A percentile compares a stretch with the other conserved stretches of the same genome.
These are phyloP conservation scores for Phellinidium pouzarii DNA, from an alignment of 1,284 basidiomycete genomes.

Conservation along the genomic window DNA sequence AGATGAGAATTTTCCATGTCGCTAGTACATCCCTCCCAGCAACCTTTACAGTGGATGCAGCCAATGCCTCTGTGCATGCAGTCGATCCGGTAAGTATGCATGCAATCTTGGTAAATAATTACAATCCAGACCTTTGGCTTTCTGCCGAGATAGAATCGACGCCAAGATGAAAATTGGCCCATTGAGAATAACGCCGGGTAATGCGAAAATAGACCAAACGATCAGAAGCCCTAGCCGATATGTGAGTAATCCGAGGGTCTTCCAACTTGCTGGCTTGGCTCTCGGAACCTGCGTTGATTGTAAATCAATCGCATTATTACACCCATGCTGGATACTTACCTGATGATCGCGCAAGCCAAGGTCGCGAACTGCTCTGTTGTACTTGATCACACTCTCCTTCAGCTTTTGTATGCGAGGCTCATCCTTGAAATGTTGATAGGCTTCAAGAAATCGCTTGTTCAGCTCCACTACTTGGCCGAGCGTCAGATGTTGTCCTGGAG, in stretches of 20 bases:
- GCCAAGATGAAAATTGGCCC: constrained; percentile 94
- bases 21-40: constrained; percentile 93
- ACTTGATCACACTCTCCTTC: constrained; percentile 81
- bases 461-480: constrained; percentile 96
- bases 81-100: constrained; percentile 10
- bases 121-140: constrained; percentile 75
- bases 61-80: constrained; percentile 75
- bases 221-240: constrained; percentile 81
- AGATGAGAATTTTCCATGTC: constrained; percentile 97
- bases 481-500: constrained; percentile 91
- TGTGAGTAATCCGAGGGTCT: constrained; percentile 77
- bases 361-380: constrained; percentile 88
- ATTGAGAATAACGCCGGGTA: constrained; percentile 94
- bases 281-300: constrained; percentile 54
- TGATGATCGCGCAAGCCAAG: constrained; percentile 98
- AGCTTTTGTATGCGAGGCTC: constrained; percentile 86
- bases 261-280: constrained; percentile 83
- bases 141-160: constrained; percentile 81
- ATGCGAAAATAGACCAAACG: constrained; percentile 81
- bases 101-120: constrained; percentile 1
- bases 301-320: constrained; percentile 1
- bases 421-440: constrained; percentile 90
- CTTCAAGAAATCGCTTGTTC: constrained; percentile 92
- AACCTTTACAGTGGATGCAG: constrained; percentile 93
- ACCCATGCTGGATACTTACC: constrained; percentile 37